phyloP scores from a whole-genome alignment of 2,329 filamentous ascomycete species.

The Grosmannia huntii region DNA sequence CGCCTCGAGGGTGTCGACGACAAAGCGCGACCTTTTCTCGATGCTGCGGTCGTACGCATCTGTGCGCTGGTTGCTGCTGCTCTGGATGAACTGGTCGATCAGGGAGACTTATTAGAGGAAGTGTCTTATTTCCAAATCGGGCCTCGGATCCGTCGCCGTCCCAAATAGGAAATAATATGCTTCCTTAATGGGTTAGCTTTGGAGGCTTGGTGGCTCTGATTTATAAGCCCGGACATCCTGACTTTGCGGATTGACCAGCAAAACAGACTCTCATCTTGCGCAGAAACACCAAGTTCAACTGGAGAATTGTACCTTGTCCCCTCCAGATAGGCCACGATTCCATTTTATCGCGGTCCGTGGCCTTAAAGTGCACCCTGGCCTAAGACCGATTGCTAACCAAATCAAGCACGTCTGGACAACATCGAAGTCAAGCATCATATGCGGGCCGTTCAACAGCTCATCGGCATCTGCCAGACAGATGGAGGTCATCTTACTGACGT shows the following conservation, averaged over 20 bases:
- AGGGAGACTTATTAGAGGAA: slow-evolving; percentile 15
- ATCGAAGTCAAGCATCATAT: not conserved
- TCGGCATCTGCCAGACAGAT: not conserved
- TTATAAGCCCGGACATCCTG: not conserved
- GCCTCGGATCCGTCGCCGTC: not conserved
- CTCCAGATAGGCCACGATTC: not conserved
- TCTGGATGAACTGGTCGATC: slow-evolving; percentile 42
- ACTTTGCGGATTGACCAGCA: not conserved
- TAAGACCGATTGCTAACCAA: not conserved
- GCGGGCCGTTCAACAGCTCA: not conserved
- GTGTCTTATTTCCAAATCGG: too few species aligned
- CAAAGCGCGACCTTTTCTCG: slow-evolving; percentile 40
- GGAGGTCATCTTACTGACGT: not conserved
- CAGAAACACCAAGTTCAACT: too few species aligned
- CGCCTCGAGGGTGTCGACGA: slow-evolving; percentile 36
- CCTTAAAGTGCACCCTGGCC: not conserved
- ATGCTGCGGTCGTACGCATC: slow-evolving; percentile 41
- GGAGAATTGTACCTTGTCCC: too few species aligned
- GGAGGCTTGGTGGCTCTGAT: not conserved
- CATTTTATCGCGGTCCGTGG: not conserved
- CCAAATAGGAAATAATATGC: not conserved
- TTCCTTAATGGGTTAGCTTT: not conserved
- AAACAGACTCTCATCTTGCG: not conserved
- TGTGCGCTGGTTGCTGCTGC: slow-evolving; percentile 37
- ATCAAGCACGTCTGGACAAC: not conserved